phyloP scores from a whole-genome alignment of 2,329 filamentous ascomycete species.

The Stagonosporopsis cucurbitacearum region DNA sequence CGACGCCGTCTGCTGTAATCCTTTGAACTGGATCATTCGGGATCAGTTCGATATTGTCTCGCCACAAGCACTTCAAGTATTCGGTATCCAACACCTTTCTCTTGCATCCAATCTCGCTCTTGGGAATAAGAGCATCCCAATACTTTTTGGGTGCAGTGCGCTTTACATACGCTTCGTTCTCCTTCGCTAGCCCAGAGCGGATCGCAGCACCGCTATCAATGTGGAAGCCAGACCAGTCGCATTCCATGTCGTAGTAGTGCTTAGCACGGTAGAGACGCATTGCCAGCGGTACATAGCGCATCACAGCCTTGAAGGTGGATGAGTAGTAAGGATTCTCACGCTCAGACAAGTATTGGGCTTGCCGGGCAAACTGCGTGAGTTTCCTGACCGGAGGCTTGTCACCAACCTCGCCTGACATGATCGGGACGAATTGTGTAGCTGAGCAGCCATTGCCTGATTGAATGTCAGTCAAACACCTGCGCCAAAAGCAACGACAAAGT shows the following conservation, averaged over 20 bases:
- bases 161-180: conserved; percentile 54
- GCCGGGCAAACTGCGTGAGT: conserved; percentile 58
- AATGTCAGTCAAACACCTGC: neutral
- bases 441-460: conserved; percentile 54
- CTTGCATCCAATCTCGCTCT: conserved; percentile 57
- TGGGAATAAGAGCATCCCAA: conserved; percentile 53
- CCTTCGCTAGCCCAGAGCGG: conserved; percentile 46
- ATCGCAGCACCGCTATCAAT: conserved; percentile 48
- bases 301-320: conserved; percentile 50
- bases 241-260: conserved; percentile 54
- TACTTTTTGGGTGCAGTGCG: conserved; percentile 53
- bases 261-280: conserved; percentile 55
- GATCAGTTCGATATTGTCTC: conserved; percentile 53
- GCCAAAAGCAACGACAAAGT: neutral
- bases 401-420: conserved; percentile 47
- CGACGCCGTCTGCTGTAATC: conserved; percentile 49
- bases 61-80: conserved; percentile 54
- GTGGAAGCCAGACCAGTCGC: conserved; percentile 53
- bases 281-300: conserved; percentile 55
- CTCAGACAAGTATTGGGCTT: conserved; percentile 58
- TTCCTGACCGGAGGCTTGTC: conserved; percentile 40
- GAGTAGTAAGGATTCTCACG: conserved; percentile 54
- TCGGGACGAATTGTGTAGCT: conserved; percentile 58
- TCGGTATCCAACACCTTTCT: conserved; percentile 57
- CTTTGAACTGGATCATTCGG: conserved; percentile 50